These are phyloP conservation scores for Tuber borchii DNA, from an alignment of 495 filamentous ascomycete genomes.

Conservation along the genomic window DNA sequence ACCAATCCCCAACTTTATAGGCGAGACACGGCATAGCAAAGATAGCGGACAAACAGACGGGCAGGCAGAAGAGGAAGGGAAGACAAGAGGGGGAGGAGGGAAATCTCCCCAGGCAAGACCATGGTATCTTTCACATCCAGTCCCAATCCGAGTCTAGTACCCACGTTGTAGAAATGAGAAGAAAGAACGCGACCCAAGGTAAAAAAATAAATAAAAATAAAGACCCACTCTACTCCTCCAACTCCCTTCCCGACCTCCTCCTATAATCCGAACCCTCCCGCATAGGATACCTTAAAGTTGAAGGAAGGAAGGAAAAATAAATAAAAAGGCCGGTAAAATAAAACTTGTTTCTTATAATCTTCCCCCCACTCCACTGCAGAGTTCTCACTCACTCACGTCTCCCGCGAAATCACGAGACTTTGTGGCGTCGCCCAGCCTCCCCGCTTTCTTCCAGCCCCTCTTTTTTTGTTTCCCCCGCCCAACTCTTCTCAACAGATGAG, in stretches of 20 bases:
- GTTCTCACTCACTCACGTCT: not conserved
- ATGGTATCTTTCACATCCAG: not conserved
- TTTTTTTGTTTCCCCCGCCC: not conserved
- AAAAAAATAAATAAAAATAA: not conserved
- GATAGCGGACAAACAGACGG: not conserved
- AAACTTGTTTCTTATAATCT: not conserved
- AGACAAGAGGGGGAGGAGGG: not conserved
- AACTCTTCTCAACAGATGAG: not conserved
- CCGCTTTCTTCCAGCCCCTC: slow-evolving; percentile 5
- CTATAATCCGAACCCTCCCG: not conserved
- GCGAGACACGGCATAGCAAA: not conserved
- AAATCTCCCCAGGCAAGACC: not conserved
- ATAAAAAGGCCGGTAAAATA: not conserved
- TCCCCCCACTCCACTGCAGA: not conserved
- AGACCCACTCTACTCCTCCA: not conserved
- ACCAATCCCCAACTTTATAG: not conserved
- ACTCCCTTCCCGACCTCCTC: not conserved
- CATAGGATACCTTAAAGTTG: not conserved
- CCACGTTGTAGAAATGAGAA: not conserved
- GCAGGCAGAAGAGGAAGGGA: not conserved
- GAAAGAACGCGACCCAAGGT: not conserved
- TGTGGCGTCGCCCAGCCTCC: slow-evolving; percentile 5
- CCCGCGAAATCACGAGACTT: slow-evolving; percentile 3
- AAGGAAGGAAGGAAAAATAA: not conserved
- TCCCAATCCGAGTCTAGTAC: not conserved